Evolutionary conservation across 345 rosid species (phyloP), one percentile per base, ranked within the genome.

Genomic region (Anastatica hierochuntica): DNA sequence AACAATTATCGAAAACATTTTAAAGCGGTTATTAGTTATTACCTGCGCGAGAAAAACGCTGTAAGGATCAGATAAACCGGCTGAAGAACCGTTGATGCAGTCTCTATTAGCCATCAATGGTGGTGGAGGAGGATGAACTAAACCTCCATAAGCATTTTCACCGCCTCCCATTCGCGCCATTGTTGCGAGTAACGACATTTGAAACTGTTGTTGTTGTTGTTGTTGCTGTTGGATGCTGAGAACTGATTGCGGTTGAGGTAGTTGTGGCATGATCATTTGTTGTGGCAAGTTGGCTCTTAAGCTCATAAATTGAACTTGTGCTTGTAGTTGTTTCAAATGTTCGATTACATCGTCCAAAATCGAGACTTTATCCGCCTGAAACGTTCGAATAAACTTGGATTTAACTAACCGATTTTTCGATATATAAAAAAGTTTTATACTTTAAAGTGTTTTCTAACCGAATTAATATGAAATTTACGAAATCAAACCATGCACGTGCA

Each of bases 341-440:
- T 76, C 75, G 5, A 81, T 81, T 29, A 78, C 83, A 43, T 81
- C 83, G 35, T 77, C 85, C 31, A 80, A 52, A 62, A 80, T 77
- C 0, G 85, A 80, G 6, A 80, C 82, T 73, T 80, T 76, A 44
- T 81, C 87, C 0, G 81, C 76, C 86, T 80, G 74, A 42, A 48
- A 34, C 30, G 18, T 43, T 45, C 18, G 2, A 6, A 31, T 15
- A 31, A 21, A 29, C 7, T 50, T 10, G 33, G 11, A 21, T 47
- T 20, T 30, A 48, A 13, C 14, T 15, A 55, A 50, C 43, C 14
- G 6, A 10, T 8, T 50, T 24, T 23, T 7, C 19, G 43, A 40
- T 14, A 13, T 6, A 13, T 6, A 14, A 36, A 51, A 16, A 38
- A 30, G 14, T 54, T 6, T 0, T 19, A 38, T 4, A 45, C 10